Evolutionary conservation across 805 yeast genomes (phyloP).

Genomic region (Cyberlindnera americana): DNA sequence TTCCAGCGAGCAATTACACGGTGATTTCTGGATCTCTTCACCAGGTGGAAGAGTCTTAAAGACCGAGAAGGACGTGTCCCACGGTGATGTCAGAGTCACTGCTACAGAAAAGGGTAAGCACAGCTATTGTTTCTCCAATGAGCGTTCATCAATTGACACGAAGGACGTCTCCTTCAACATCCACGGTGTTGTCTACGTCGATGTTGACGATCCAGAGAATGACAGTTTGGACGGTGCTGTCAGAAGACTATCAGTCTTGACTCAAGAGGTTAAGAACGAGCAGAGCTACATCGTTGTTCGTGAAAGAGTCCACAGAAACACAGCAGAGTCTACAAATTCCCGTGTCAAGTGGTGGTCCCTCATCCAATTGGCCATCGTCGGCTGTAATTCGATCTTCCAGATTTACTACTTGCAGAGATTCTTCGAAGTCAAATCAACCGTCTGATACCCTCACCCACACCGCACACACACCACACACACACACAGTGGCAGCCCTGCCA

Average conservation of each 20-base stretch:
- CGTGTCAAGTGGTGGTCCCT: slow-evolving; percentile 98
- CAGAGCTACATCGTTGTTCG: slow-evolving; percentile 88
- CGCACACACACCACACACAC: too few relatives aligned
- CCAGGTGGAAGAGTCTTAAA: slow-evolving; percentile 45
- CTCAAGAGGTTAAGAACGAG: slow-evolving; percentile 88
- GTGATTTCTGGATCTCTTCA: slow-evolving; percentile 50
- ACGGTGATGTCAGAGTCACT: slow-evolving; percentile 71
- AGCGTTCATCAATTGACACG: slow-evolving; percentile 63
- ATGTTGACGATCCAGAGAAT: slow-evolving; percentile 67
- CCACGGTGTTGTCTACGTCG: slow-evolving; percentile 87
- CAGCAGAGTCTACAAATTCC: slow-evolving; percentile 95
- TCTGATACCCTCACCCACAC: slow-evolving; percentile 39
- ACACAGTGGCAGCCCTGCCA: too few relatives aligned
- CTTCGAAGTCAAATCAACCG: slow-evolving; percentile 90
- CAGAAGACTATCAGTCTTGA: slow-evolving; percentile 65
- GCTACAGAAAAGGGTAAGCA: slow-evolving; percentile 71
- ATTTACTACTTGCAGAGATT: slow-evolving; percentile 90
- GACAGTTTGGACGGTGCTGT: slow-evolving; percentile 85
- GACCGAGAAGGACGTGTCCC: slow-evolving; percentile 56
- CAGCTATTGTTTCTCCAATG: slow-evolving; percentile 90
- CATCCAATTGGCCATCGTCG: slow-evolving; percentile 84
- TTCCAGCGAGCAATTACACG: slow-evolving; percentile 59
- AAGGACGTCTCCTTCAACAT: slow-evolving; percentile 94
- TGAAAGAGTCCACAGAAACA: slow-evolving; percentile 96
- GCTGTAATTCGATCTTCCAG: slow-evolving; percentile 85